These are phyloP conservation scores for Candida ulmi DNA, from an alignment of 805 yeast species.

Conservation along the genomic window DNA sequence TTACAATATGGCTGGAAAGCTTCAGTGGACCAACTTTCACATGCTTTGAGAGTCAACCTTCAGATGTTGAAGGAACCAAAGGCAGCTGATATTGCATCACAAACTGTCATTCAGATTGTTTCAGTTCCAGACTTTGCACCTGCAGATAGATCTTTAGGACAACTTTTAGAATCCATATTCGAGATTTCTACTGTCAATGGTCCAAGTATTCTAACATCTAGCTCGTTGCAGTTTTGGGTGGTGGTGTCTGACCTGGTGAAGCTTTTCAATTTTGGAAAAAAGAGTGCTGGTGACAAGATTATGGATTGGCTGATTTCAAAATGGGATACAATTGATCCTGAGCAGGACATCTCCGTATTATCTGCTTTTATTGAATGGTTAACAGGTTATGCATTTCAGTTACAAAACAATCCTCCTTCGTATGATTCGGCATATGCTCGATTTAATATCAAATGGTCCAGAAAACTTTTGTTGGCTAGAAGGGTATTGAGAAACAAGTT, in stretches of 20 bases:
- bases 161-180: constrained; percentile 42
- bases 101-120: constrained; percentile 17
- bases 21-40: constrained; percentile 11
- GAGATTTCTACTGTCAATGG: constrained; percentile 59
- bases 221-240: constrained; percentile 52
- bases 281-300: constrained; percentile 28
- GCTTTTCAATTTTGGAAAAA: constrained; percentile 25
- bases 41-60: constrained; percentile 25
- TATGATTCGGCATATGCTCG: constrained; percentile 7
- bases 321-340: constrained; percentile 27
- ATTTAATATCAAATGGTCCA: constrained; percentile 6
- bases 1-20: constrained; percentile 17
- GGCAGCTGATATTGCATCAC: constrained; percentile 21
- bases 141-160: constrained; percentile 36
- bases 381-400: constrained; percentile 19
- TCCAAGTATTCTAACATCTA: constrained; percentile 42
- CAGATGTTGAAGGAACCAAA: constrained; percentile 26
- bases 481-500: constrained; percentile 6
- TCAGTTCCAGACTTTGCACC: constrained; percentile 4
- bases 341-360: constrained; percentile 14
- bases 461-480: constrained; percentile 1
- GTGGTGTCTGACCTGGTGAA: constrained; percentile 32
- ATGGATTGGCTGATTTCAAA: constrained; percentile 47
- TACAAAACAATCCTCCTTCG: neutral
- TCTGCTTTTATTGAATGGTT: constrained; percentile 41